A percentile compares a stretch with the other conserved stretches of the same genome.
Evolutionary conservation across 2,329 filamentous ascomycete species (phyloP).

Genomic region (Sclerotinia minor): DNA sequence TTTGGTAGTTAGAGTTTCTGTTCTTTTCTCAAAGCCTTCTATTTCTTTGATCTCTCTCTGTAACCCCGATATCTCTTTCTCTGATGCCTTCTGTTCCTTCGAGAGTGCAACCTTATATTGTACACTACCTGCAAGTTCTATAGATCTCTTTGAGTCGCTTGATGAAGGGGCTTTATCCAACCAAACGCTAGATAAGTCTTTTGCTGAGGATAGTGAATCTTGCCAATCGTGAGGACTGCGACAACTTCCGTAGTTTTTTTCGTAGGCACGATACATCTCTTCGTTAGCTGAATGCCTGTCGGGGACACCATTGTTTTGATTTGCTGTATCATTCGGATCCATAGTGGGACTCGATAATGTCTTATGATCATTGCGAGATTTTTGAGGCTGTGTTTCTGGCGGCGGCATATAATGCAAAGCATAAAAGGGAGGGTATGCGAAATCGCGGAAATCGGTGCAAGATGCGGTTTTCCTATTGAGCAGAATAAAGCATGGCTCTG

Average conservation of each 20-base stretch:
- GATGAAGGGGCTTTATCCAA: neutral
- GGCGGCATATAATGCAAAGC: too few relatives aligned
- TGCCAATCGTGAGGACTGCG: neutral
- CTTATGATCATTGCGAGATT: too few relatives aligned
- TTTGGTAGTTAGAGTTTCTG: neutral
- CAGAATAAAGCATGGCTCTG: neutral
- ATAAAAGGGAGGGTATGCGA: neutral
- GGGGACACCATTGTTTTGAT: too few relatives aligned
- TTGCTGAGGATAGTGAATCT: too few relatives aligned
- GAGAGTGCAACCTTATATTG: neutral
- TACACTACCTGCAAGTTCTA: neutral
- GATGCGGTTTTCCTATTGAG: neutral
- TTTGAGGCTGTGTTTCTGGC: too few relatives aligned
- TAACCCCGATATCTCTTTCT: neutral
- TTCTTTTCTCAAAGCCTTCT: neutral
- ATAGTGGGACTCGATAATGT: too few relatives aligned
- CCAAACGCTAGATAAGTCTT: neutral
- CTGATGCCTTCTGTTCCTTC: neutral
- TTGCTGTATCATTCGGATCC: too few relatives aligned
- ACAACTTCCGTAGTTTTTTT: neutral
- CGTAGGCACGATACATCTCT: neutral
- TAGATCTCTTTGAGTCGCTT: too few relatives aligned
- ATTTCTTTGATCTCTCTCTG: neutral
- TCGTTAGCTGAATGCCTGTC: neutral
- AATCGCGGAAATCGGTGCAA: neutral